phyloP scores from a whole-genome alignment of 2,329 filamentous ascomycete species.

The Fusarium pininemorale region DNA sequence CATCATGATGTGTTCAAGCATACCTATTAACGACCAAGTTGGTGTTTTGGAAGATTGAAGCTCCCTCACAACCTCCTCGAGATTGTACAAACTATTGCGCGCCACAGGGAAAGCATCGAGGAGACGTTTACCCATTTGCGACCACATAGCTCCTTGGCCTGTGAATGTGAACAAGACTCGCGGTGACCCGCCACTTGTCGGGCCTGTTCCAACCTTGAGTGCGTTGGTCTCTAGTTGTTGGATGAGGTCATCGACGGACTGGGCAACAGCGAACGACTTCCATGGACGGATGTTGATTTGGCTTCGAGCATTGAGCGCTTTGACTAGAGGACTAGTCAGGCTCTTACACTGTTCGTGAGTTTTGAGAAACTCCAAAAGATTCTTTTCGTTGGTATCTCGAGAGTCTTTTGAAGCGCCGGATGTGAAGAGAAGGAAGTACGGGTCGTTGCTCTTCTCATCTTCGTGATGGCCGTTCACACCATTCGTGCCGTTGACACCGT shows the following conservation, averaged over 20 bases:
- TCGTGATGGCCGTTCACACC: conserved; percentile 11
- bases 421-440: conserved; percentile 27
- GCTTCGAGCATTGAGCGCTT: conserved; percentile 33
- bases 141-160: conserved; percentile 36
- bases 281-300: conserved; percentile 33
- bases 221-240: conserved; percentile 30
- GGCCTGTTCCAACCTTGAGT: conserved; percentile 23
- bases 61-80: conserved; percentile 23
- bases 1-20: accelerated
- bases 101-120: conserved; percentile 34
- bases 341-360: conserved; percentile 20
- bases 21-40: conserved; percentile 28
- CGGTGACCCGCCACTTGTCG: background rate
- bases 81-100: conserved; percentile 24
- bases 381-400: conserved; percentile 26
- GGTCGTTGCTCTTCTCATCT: background rate
- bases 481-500: background rate
- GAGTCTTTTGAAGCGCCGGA: conserved; percentile 32
- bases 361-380: conserved; percentile 26
- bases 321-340: conserved; percentile 21
- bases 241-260: conserved; percentile 30
- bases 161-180: conserved; percentile 31
- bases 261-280: conserved; percentile 35
- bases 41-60: conserved; percentile 14
- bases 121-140: conserved; percentile 36